A percentile compares a stretch with the other conserved stretches of the same genome.
Conservation (phyloP, 257 asterid species). For the Misopates orontium region DNA sequence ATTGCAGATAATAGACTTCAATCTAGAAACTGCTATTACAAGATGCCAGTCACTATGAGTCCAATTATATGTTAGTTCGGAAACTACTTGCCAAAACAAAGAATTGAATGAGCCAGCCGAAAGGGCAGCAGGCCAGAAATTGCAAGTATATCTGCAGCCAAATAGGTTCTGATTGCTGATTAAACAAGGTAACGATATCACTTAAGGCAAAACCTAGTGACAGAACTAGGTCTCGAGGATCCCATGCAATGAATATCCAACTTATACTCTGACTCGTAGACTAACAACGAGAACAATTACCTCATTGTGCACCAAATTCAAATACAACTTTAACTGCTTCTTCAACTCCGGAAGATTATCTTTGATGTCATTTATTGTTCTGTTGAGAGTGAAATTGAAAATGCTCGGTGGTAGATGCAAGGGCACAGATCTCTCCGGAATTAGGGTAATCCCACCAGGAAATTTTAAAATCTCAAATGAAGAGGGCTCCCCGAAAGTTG, state of each 20-base stretch:
- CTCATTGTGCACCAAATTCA: constrained; percentile 65
- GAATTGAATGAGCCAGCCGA: constrained; percentile 8
- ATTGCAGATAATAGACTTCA: neutral
- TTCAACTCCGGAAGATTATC: constrained; percentile 61
- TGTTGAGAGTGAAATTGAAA: constrained; percentile 70
- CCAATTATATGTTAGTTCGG: neutral
- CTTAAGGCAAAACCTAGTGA: constrained; percentile 1
- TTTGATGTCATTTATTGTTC: constrained; percentile 68
- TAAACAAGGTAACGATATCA: constrained; percentile 1
- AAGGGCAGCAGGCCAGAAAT: constrained; percentile 7
- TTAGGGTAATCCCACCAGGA: constrained; percentile 74
- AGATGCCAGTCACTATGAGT: constrained; percentile 1
- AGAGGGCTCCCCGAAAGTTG: constrained; percentile 68
- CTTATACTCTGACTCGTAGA: constrained; percentile 17
- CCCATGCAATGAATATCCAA: neutral
- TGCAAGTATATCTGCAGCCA: neutral
- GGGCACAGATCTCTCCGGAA: constrained; percentile 45
- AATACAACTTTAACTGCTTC: constrained; percentile 60
- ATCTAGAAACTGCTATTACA: neutral
- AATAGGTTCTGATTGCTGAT: neutral
- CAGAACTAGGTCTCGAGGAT: constrained; percentile 2
- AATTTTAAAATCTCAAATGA: constrained; percentile 71
- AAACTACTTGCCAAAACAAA: constrained; percentile 7
- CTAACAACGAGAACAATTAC: constrained; percentile 34
- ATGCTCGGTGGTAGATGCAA: constrained; percentile 43